Evolutionary conservation across 2,329 filamentous ascomycete species (phyloP).

Genomic region (Diaporthe aspalathi): DNA sequence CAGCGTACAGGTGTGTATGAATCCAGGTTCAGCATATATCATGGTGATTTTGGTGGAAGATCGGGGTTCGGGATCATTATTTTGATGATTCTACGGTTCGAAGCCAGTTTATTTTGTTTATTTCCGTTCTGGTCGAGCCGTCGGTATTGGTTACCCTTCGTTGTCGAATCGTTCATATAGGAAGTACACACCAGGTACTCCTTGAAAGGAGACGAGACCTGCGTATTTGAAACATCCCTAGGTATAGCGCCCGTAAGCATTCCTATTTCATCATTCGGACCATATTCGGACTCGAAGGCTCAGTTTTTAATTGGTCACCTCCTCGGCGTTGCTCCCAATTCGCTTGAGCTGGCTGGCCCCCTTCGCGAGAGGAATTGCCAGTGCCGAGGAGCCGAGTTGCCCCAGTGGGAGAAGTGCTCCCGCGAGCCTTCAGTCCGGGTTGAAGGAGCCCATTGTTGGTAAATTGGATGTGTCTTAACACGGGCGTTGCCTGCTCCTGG

Average conservation of each 20-base stretch:
- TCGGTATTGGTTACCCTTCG: neutral
- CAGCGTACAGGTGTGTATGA: too few species aligned
- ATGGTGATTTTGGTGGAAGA: too few species aligned
- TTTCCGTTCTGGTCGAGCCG: too few species aligned
- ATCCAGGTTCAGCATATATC: too few species aligned
- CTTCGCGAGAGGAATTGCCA: neutral
- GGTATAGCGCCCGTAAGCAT: neutral
- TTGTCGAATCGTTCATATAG: neutral
- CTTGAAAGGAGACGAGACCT: neutral
- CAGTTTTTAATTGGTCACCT: neutral
- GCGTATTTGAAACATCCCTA: slow-evolving; percentile 2
- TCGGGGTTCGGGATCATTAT: too few species aligned
- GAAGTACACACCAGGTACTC: neutral
- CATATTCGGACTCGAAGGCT: neutral
- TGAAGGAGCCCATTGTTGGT: neutral
- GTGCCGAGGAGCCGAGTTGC: neutral
- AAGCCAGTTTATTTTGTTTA: neutral
- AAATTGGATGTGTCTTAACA: neutral
- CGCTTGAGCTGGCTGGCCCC: neutral
- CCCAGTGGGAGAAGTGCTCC: too few species aligned
- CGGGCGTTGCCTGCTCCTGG: slow-evolving; percentile 2
- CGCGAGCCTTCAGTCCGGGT: neutral
- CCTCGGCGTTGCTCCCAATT: neutral
- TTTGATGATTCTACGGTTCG: too few species aligned
- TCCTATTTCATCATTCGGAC: neutral